Evolutionary conservation across 129 eudicot species (phyloP), one percentile per base, ranked within the genome.

Genomic region (Calendula officinalis): DNA sequence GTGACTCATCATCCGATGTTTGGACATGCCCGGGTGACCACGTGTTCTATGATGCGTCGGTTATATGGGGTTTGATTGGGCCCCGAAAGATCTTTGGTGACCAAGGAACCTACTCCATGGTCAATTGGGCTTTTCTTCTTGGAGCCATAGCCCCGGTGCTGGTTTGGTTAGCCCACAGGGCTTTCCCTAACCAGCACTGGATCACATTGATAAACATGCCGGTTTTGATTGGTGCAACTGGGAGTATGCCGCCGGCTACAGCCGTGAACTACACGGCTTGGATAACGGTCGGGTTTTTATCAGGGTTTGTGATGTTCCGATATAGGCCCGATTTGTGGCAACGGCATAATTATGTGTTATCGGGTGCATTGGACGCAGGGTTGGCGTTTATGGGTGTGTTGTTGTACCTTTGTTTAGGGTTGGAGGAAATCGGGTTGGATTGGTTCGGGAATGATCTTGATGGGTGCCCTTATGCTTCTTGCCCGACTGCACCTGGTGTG

Each of bases 391-490:
- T 92, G 98, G 95, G 90, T 34, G 89, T 92, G 62, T 56, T 86
- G 6, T 57, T 88, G 81, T 92, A 83, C 11, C 64, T 85, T 53
- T 92, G 86, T 66, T 78, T 92, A 72, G 90, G 92, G 44, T 42
- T 78, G 79, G 82, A 83, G 71, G 45, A 85, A 3, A 73, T 88
- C 27, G 56, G 72, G 43, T 57, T 92, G 11, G 68, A 77, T 42
- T 88, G 98, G 98, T 85, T 94, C 87, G 98, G 96, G 10, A 92
- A 92, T 75, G 80, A 66, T 55, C 78, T 84, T 36, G 98, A 92
- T 60, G 96, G 91, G 0, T 88, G 96, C 22, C 89, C 91, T 9
- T 82, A 70, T 33, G 99, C 96, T 54, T 77, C 95, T 30, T 92
- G 99, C 57, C 99, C 99, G 2, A 85, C 92, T 1, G 89, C 84